Evolutionary conservation across 441 rosid genomes (phyloP), one percentile per base, ranked within the genome.

Genomic region (Populus hybrid): DNA sequence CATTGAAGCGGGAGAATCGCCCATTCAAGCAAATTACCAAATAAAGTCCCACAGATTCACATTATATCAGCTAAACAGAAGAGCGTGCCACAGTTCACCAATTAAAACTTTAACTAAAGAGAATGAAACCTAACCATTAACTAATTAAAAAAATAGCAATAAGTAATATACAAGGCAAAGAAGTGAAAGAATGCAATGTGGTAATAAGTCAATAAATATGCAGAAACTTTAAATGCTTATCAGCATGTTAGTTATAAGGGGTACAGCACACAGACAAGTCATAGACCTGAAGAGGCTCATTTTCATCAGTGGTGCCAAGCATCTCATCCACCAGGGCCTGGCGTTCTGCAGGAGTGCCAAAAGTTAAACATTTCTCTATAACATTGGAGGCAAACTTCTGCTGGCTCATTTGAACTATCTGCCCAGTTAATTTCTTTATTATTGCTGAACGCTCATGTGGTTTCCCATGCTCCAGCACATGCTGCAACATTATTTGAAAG

Each of bases 371-470:
- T 85, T 91, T 91, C 83, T 90, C 94, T 57, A 90, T 82, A 64
- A 91, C 96, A 75, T 91, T 91, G 16, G 94, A 90, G 70, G 96
- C 96, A 75, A 91, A 91, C 80, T 91, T 91, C 85, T 91, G 96
- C 82, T 91, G 96, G 74, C 96, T 91, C 96, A 91, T 91, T 78
- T 89, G 86, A 80, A 91, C 94, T 61, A 91, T 91, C 87, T 90
- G 90, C 75, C 96, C 96, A 40, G 91, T 83, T 74, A 91, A 79
- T 79, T 88, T 86, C 83, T 80, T 83, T 57, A 91, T 88, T 73
- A 91, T 88, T 59, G 85, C 80, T 38, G 94, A 80, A 42, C 94
- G 92, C 79, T 91, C 96, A 26, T 85, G 89, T 4, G 90, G 89
- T 71, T 90, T 89, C 23, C 96, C 96, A 69, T 89, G 92, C 86